Evolutionary conservation across 345 rosid genomes (phyloP).

Genomic region (Aquilaria yunnanensis): DNA sequence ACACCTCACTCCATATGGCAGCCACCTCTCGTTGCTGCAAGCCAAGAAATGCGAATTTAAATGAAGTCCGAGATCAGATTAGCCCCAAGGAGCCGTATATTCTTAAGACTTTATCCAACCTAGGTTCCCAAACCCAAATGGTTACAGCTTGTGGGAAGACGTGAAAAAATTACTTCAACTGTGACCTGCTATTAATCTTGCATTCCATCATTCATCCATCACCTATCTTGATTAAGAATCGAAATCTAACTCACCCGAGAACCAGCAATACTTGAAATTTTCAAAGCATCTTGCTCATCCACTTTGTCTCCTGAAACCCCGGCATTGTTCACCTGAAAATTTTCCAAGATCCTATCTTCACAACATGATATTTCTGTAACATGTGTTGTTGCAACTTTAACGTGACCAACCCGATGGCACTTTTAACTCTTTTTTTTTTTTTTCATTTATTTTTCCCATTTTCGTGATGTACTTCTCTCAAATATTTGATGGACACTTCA

Average conservation of each 20-base stretch:
- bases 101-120: neutral
- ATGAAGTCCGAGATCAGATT: neutral
- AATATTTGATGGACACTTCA: no score
- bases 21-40: slow-evolving; percentile 17
- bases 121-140: neutral
- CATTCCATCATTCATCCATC: no score
- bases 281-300: slow-evolving; percentile 17
- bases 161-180: neutral
- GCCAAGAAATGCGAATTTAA: neutral
- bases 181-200: no score
- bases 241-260: slow-evolving; percentile 16
- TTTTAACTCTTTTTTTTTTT: no score
- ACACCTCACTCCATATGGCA: slow-evolving; percentile 21
- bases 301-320: slow-evolving; percentile 28
- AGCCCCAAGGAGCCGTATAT: neutral
- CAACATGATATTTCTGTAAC: no score
- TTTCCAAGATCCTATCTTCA: neutral
- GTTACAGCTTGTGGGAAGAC: neutral
- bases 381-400: no score
- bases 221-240: neutral
- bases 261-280: slow-evolving; percentile 15
- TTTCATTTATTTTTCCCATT: no score
- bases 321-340: slow-evolving; percentile 45
- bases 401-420: no score
- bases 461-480: no score